Conservation (phyloP, 495 filamentous ascomycete species). For the Penicillium verhagenii region DNA sequence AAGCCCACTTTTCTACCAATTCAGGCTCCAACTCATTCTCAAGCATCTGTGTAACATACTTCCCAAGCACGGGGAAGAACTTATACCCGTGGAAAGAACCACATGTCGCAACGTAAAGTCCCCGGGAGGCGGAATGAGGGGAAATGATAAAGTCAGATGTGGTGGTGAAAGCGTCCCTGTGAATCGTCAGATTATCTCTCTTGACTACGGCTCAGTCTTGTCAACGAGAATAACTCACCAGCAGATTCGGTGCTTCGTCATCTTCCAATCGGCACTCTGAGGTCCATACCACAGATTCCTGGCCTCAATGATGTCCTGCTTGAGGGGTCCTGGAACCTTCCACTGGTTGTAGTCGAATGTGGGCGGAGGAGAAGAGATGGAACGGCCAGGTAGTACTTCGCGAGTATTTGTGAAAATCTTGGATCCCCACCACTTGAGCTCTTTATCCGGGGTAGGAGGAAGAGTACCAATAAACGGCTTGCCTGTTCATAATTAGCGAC, state of each 20-base stretch:
- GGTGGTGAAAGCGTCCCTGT: constrained; percentile 41
- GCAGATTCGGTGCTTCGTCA: constrained; percentile 46
- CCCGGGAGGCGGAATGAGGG: constrained; percentile 48
- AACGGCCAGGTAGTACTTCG: constrained; percentile 36
- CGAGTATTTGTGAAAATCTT: constrained; percentile 52
- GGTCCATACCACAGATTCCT: constrained; percentile 39
- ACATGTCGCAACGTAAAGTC: constrained; percentile 50
- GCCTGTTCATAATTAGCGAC: constrained; percentile 20
- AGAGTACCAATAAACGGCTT: constrained; percentile 34
- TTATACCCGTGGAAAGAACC: constrained; percentile 57
- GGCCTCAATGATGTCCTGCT: constrained; percentile 35
- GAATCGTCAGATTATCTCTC: constrained; percentile 15
- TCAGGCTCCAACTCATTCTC: constrained; percentile 44
- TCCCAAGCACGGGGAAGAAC: constrained; percentile 59
- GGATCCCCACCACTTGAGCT: constrained; percentile 54
- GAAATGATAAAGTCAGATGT: constrained; percentile 58
- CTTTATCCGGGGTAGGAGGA: constrained; percentile 36
- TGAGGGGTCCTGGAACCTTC: constrained; percentile 41
- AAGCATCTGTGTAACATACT: constrained; percentile 58
- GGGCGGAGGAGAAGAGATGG: constrained; percentile 50
- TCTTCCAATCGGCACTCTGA: constrained; percentile 33
- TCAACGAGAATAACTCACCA: constrained; percentile 29
- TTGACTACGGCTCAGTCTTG: too few species aligned
- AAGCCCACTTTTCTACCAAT: constrained; percentile 50
- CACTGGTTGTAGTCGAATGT: constrained; percentile 45